Percentiles rank a stretch among this genome's conserved stretches.
Conservation (phyloP, 306 rosid genomes). For the Alnus glutinosa region DNA sequence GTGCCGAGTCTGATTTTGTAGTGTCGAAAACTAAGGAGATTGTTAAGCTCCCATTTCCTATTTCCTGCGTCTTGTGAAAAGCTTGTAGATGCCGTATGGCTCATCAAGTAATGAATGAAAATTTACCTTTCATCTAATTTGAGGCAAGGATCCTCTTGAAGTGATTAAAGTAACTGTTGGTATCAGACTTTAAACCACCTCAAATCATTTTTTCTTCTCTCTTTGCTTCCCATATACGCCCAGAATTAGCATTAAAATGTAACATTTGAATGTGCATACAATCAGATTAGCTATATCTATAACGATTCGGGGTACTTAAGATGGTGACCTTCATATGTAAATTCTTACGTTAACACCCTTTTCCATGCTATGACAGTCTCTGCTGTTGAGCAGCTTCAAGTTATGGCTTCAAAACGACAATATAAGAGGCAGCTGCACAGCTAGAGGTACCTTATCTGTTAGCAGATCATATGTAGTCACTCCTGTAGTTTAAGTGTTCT, state of each 20-base stretch:
- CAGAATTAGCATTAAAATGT: neutral
- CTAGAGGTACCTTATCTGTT: constrained; percentile 63
- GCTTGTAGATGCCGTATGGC: too few relatives aligned
- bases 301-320: neutral
- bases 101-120: too few relatives aligned
- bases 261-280: neutral
- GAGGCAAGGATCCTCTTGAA: too few relatives aligned
- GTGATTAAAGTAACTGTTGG: too few relatives aligned
- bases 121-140: too few relatives aligned
- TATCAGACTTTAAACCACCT: too few relatives aligned
- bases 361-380: constrained; percentile 69
- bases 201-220: too few relatives aligned
- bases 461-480: neutral
- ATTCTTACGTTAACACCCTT: constrained; percentile 7
- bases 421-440: constrained; percentile 96
- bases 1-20: neutral
- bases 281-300: constrained; percentile 3
- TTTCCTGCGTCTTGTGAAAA: too few relatives aligned
- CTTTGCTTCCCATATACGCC: neutral
- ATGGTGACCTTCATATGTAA: neutral
- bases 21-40: too few relatives aligned
- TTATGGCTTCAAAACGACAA: constrained; percentile 96
- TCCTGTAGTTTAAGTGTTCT: neutral
- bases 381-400: constrained; percentile 99
- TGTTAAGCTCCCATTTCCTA: too few relatives aligned